Evolutionary conservation across 495 filamentous ascomycete genomes (phyloP), one percentile per base, ranked within the genome.

Genomic region (Daldinia caldariorum): DNA sequence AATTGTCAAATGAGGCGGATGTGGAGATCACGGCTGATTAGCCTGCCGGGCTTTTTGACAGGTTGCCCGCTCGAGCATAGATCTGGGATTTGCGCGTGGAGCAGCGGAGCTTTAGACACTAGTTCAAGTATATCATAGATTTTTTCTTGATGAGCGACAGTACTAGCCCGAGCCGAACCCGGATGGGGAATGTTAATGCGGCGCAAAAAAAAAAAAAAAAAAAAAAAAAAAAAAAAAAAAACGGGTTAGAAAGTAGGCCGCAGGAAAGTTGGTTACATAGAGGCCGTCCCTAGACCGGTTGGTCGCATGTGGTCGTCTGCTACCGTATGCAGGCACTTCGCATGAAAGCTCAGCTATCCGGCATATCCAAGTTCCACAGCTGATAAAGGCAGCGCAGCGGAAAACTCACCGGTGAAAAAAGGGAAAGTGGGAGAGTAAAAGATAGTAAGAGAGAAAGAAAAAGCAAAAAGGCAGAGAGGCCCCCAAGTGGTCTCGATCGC

Each of bases 21-120:
- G 65, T 66, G 70, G 70, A 61, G 65, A 60, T 43, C 56, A 63
- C 68, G 64, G 69, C 69, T 72, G 70, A 69, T 65, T 65, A n/a
- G 58, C 29, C 58, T 49, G 56, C 57, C 58, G 32, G 69, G 68
- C n/a, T n/a, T 64, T 65, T 64, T 72, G 69, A 72, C 69, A 72
- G 69, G 64, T 67, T 59, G 50, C 66, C 66, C 54, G 58, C 59
- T 34, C 29, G 18, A 57, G 43, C 53, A 59, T 34, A 51, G 68
- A 67, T 72, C 69, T 63, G 58, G 58, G 63, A 26, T 26, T 67
- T 59, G 38, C 32, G 18, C 18, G 53, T 58, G 55, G 55, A 51
- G 60, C 4, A 37, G 34, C 54, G 34, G 58, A 29, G 34, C 35
- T 31, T 26, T n/a, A 20, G 7, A 8, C 14, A 60, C 58, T 22